These are phyloP conservation scores for Haplosporangium sp. DNA, from an alignment of 371 early-diverging fungal genomes.

Conservation along the genomic window DNA sequence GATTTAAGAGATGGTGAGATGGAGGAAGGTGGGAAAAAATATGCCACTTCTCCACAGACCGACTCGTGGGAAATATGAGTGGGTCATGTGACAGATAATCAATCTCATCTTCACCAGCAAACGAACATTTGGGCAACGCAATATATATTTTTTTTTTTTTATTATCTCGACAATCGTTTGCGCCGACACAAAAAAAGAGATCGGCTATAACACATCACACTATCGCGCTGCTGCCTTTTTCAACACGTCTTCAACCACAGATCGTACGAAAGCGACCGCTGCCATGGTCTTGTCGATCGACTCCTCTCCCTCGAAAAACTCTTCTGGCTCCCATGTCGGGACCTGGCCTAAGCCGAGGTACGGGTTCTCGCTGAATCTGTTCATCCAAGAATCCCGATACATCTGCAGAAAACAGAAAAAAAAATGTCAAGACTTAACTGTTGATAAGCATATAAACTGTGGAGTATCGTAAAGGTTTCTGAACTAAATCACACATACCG, in stretches of 20 bases:
- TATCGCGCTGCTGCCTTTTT: no score
- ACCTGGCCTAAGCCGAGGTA: constrained; percentile 30
- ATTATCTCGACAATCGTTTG: no score
- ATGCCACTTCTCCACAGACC: not conserved
- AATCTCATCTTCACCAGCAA: no score
- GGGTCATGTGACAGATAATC: no score
- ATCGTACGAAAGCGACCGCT: constrained; percentile 17
- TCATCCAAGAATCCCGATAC: constrained; percentile 37
- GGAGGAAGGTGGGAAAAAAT: constrained; percentile 3
- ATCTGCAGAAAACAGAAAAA: constrained; percentile 17
- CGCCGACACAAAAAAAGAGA: no score
- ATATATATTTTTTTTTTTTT: no score
- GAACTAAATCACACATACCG: constrained; percentile 18
- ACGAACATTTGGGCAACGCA: no score
- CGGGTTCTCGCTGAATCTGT: constrained; percentile 45
- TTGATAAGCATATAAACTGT: not conserved
- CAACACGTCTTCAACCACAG: constrained; percentile 21
- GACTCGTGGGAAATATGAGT: no score
- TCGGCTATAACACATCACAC: no score
- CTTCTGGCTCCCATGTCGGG: constrained; percentile 35
- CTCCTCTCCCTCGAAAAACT: constrained; percentile 44
- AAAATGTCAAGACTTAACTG: not conserved
- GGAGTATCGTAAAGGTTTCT: not conserved
- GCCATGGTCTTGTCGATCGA: constrained; percentile 28
- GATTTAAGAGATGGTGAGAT: no score